Percentiles rank a stretch among this genome's conserved stretches.
Evolutionary conservation across 305 asterid species (phyloP).

Genomic region (Fraxinus angustifolia): DNA sequence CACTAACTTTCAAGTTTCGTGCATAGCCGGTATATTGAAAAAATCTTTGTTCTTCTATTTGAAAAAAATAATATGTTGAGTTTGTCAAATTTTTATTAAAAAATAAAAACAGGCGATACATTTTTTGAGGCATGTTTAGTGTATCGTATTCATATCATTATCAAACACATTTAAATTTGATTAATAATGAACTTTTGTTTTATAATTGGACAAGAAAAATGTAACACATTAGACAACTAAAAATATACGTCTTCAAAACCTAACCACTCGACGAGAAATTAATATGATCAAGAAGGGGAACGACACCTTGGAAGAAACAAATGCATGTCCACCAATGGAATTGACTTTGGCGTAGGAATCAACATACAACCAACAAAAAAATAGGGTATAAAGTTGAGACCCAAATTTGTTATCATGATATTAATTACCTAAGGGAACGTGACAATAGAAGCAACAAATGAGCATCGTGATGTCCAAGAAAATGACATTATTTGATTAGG

Average conservation of each 20-base stretch:
- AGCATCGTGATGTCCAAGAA: not conserved
- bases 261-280: not conserved
- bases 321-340: not conserved
- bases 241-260: not conserved
- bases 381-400: not conserved
- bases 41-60: not conserved
- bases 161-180: not conserved
- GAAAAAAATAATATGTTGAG: not conserved
- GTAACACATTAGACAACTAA: not conserved
- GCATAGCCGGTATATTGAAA: no score
- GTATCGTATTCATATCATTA: not conserved
- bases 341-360: not conserved
- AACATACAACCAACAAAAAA: not conserved
- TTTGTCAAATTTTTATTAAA: no score
- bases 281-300: not conserved
- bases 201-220: no score
- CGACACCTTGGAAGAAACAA: not conserved
- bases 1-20: not conserved
- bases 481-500: not conserved
- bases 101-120: no score
- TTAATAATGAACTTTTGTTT: not conserved
- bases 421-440: not conserved
- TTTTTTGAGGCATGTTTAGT: not conserved
- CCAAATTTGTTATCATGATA: not conserved
- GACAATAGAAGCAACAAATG: not conserved